Evolutionary conservation across 345 rosid genomes (phyloP).

Genomic region (Erucastrum elatum): DNA sequence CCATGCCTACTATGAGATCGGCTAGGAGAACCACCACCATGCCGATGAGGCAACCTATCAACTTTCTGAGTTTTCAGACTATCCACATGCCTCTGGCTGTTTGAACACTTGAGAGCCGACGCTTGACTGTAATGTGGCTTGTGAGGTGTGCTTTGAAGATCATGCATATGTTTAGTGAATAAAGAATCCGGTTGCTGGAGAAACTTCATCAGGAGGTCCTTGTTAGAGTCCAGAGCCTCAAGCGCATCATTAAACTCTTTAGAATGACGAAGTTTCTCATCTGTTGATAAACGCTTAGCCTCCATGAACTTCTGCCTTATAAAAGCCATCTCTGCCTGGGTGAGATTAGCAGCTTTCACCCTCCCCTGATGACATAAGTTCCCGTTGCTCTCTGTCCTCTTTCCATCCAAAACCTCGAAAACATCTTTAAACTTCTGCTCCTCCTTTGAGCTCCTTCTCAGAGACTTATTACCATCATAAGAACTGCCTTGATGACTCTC

Average conservation of each 20-base stretch:
- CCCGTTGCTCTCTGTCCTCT: constrained; percentile 47
- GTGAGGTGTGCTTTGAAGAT: constrained; percentile 50
- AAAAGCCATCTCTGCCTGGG: constrained; percentile 71
- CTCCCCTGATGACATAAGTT: constrained; percentile 37
- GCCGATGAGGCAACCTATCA: constrained; percentile 43
- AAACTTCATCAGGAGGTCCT: constrained; percentile 71
- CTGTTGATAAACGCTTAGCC: constrained; percentile 72
- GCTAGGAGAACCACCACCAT: constrained; percentile 37
- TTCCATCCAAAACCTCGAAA: constrained; percentile 76
- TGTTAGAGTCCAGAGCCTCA: constrained; percentile 81
- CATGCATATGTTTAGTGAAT: constrained; percentile 77
- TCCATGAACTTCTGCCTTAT: constrained; percentile 73
- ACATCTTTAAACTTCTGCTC: constrained; percentile 96
- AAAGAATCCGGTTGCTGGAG: constrained; percentile 89
- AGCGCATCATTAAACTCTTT: constrained; percentile 74
- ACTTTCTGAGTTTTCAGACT: constrained; percentile 30
- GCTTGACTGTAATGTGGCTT: constrained; percentile 49
- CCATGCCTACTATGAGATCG: too few species aligned
- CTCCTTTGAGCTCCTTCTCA: constrained; percentile 60
- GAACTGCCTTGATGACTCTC: constrained; percentile 43
- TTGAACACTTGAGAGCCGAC: constrained; percentile 45
- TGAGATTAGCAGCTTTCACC: constrained; percentile 44
- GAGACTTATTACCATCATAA: constrained; percentile 50
- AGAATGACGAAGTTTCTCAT: constrained; percentile 71
- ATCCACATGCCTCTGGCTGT: constrained; percentile 35